phyloP scores from a whole-genome alignment of 805 yeast species.

The Teunomyces funiuensis region DNA sequence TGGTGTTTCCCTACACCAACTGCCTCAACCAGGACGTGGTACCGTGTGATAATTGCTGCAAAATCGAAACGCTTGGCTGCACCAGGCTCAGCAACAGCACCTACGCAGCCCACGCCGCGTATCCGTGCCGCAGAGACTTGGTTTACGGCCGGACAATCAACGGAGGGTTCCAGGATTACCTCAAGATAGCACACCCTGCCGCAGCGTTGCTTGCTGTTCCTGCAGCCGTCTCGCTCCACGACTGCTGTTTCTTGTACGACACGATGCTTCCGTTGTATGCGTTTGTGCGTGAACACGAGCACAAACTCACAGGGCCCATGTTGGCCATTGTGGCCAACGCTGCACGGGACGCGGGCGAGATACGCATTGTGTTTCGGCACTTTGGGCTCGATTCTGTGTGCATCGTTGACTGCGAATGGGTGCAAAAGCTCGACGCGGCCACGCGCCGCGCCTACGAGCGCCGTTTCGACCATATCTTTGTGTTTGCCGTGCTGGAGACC shows the following conservation, averaged over 20 bases:
- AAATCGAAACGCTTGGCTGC: conserved; percentile 1
- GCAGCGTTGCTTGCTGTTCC: conserved; percentile 29
- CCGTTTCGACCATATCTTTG: conserved; percentile 21
- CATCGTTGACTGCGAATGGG: conserved; percentile 11
- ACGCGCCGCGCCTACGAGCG: conserved; percentile 12
- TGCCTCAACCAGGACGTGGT: conserved; percentile 27
- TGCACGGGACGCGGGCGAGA: conserved; percentile 35
- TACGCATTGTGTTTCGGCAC: conserved; percentile 32
- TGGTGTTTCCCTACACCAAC: conserved; percentile 35
- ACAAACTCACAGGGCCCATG: conserved; percentile 15
- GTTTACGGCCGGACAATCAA: conserved; percentile 35
- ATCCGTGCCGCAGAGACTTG: conserved; percentile 23
- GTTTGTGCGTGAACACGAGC: conserved; percentile 20
- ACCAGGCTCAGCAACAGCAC: background rate
- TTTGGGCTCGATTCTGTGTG: conserved; percentile 17
- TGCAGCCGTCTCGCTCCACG: conserved; percentile 33
- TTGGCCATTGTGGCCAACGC: conserved; percentile 31
- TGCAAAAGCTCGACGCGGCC: conserved; percentile 9
- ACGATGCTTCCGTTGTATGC: conserved; percentile 36
- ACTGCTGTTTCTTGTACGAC: conserved; percentile 34
- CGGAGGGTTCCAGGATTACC: conserved; percentile 42
- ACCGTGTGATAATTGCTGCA: conserved; percentile 21
- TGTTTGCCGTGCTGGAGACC: conserved; percentile 17
- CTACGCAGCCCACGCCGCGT: conserved; percentile 14
- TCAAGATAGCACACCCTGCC: conserved; percentile 26